Evolutionary conservation across 2,329 filamentous ascomycete species (phyloP).

Genomic region (Fusarium pilosicola): DNA sequence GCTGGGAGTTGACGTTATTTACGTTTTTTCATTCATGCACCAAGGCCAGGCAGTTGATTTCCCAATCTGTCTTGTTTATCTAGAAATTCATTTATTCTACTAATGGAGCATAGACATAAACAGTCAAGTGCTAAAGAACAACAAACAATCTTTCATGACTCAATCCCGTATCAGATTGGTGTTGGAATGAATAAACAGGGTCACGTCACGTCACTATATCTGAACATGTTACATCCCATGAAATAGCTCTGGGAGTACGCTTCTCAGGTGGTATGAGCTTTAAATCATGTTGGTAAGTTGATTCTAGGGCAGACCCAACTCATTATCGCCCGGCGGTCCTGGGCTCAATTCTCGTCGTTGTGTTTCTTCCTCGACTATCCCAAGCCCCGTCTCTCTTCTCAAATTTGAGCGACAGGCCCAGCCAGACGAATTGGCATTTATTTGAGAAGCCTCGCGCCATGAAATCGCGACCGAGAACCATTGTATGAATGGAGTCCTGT

Average conservation of each 20-base stretch:
- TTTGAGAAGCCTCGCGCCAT: conserved; percentile 21
- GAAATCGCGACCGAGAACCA: neutral
- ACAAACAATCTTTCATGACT: neutral
- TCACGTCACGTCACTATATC: neutral
- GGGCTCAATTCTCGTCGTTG: neutral
- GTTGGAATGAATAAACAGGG: conserved; percentile 1
- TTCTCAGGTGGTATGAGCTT: neutral
- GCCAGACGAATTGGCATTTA: conserved; percentile 1
- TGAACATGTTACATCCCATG: neutral
- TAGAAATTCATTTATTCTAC: conserved; percentile 1
- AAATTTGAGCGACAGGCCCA: conserved; percentile 5
- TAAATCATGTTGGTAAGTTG: neutral
- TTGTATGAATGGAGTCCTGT: conserved; percentile 4
- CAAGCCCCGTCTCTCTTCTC: conserved; percentile 4
- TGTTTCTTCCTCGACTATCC: conserved; percentile 12
- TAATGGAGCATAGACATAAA: neutral
- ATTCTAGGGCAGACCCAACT: conserved; percentile 3
- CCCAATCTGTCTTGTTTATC: neutral
- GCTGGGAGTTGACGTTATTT: neutral
- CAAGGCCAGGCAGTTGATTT: neutral
- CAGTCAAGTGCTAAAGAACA: conserved; percentile 5
- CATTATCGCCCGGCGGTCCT: neutral
- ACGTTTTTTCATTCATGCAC: neutral
- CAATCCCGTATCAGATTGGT: conserved; percentile 1
- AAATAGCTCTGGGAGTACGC: neutral